These are phyloP conservation scores for Gossypium ekmanianum DNA, from an alignment of 345 rosid species.

Conservation along the genomic window DNA sequence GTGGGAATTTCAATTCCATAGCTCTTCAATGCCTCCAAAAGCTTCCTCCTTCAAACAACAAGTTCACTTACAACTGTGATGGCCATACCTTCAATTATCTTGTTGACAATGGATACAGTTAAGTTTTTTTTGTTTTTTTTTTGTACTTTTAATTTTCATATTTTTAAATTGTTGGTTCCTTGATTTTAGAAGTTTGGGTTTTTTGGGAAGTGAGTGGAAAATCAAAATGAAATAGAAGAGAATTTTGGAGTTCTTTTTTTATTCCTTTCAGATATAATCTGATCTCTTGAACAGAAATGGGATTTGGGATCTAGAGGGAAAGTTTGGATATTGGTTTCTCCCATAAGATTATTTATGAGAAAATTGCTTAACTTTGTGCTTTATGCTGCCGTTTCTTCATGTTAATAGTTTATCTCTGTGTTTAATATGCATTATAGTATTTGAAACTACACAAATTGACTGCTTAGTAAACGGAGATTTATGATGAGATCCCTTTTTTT, in stretches of 20 bases:
- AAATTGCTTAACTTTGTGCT: background rate
- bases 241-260: background rate
- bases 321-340: background rate
- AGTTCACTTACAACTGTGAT: constrained; percentile 41
- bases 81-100: constrained; percentile 39
- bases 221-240: background rate
- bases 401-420: background rate
- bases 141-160: background rate
- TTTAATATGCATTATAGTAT: background rate
- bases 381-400: background rate
- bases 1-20: constrained; percentile 37
- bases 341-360: background rate
- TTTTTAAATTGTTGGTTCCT: background rate
- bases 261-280: background rate
- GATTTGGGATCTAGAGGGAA: constrained; percentile 2
- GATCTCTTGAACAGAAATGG: background rate
- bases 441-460: background rate
- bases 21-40: constrained; percentile 43
- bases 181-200: background rate
- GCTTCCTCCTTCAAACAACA: constrained; percentile 36
- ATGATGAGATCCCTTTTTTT: background rate
- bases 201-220: background rate
- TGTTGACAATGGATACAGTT: constrained; percentile 38
- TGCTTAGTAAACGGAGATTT: background rate
- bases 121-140: background rate